These are phyloP conservation scores for Papiliotrema flavescens DNA, from an alignment of 1,284 basidiomycete genomes.

Conservation along the genomic window DNA sequence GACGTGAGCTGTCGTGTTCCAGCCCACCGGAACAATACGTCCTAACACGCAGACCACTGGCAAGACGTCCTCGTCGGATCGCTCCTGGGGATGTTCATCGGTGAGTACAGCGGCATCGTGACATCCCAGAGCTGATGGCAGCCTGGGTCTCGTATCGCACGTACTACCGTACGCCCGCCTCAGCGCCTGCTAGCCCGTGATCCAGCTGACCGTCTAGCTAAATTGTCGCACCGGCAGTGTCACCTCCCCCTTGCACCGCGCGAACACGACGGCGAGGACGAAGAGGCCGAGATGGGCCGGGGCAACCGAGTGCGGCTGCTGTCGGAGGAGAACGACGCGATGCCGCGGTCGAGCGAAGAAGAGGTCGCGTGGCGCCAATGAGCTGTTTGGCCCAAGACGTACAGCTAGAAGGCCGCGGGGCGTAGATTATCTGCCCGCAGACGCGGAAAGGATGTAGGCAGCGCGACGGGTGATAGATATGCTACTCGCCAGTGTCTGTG, in stretches of 20 bases:
- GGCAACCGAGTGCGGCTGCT: slow-evolving; percentile 26
- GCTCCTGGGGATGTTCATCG: slow-evolving; percentile 65
- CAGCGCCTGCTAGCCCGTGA: neutral
- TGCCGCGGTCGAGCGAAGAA: slow-evolving; percentile 37
- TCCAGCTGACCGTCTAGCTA: slow-evolving; percentile 18
- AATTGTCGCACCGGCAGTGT: slow-evolving; percentile 49
- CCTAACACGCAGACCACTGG: slow-evolving; percentile 65
- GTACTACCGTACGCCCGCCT: slow-evolving; percentile 17
- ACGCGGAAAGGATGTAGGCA: too few species aligned
- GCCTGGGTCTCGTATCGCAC: slow-evolving; percentile 75
- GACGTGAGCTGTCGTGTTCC: slow-evolving; percentile 56
- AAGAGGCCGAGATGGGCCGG: slow-evolving; percentile 18
- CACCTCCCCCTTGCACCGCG: slow-evolving; percentile 73
- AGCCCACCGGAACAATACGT: neutral
- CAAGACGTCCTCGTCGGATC: slow-evolving; percentile 81
- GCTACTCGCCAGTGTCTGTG: too few species aligned
- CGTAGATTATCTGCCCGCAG: too few species aligned
- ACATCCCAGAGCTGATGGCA: neutral
- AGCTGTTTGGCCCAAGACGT: too few species aligned
- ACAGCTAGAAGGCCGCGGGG: too few species aligned
- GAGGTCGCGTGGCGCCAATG: slow-evolving; percentile 25
- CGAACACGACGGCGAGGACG: slow-evolving; percentile 17
- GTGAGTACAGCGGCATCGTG: slow-evolving; percentile 57
- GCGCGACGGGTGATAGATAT: too few species aligned
- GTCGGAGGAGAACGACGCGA: slow-evolving; percentile 20